Evolutionary conservation across 2,329 filamentous ascomycete species (phyloP).

Genomic region (Aspergillus arachidicola): DNA sequence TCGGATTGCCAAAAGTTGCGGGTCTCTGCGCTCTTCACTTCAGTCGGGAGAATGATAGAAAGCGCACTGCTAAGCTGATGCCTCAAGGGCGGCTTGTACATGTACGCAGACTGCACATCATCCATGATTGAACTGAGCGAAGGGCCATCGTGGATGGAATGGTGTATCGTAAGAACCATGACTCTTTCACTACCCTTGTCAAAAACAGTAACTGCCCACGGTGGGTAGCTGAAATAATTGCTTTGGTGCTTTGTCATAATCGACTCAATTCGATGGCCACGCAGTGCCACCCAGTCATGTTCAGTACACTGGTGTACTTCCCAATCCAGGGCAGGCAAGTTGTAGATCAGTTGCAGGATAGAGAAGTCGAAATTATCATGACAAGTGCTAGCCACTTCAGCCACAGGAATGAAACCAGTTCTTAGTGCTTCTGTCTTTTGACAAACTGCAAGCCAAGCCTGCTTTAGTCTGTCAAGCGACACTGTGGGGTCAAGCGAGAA

Average conservation of each 20-base stretch:
- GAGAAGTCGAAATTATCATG: conserved; percentile 20
- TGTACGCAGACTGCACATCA: conserved; percentile 30
- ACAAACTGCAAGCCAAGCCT: conserved; percentile 37
- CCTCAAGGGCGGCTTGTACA: conserved; percentile 21
- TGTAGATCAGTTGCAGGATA: conserved; percentile 34
- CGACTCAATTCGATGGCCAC: conserved; percentile 22
- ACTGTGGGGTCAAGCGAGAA: conserved; percentile 33
- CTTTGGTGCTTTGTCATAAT: conserved; percentile 30
- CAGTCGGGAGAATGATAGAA: conserved; percentile 23
- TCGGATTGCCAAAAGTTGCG: conserved; percentile 28
- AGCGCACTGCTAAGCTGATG: conserved; percentile 33
- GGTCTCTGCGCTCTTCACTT: conserved; percentile 19
- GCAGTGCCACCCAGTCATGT: conserved; percentile 16
- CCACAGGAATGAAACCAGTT: conserved; percentile 39
- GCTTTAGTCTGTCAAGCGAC: conserved; percentile 31
- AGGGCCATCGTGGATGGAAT: conserved; percentile 37
- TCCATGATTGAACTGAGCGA: conserved; percentile 32
- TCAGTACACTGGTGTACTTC: conserved; percentile 18
- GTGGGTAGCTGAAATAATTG: conserved; percentile 34
- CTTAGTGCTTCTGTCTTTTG: conserved; percentile 39
- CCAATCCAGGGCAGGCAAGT: conserved; percentile 30
- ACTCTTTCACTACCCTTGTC: conserved; percentile 23
- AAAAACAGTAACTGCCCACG: conserved; percentile 42
- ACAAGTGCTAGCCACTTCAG: conserved; percentile 18
- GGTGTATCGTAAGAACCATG: conserved; percentile 43